These are phyloP conservation scores for Ascocoryne sarcoides DNA, from an alignment of 2,329 filamentous ascomycete species.

Conservation along the genomic window DNA sequence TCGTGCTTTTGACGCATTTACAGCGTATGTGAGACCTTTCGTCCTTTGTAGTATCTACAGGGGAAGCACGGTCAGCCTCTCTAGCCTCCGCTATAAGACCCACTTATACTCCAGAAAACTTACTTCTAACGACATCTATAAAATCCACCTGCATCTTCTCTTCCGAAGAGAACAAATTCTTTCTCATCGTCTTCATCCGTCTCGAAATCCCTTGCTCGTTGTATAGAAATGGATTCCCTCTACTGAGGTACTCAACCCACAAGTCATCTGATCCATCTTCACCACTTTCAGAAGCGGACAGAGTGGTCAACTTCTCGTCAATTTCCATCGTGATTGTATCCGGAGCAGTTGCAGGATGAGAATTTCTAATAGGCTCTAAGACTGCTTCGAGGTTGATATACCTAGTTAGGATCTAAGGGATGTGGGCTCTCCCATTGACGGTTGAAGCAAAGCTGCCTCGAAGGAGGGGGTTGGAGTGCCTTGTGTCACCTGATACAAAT, in stretches of 20 bases:
- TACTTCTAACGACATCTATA: constrained; percentile 1
- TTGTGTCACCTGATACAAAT: too few relatives aligned
- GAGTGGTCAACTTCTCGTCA: too few relatives aligned
- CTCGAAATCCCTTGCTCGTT: not conserved
- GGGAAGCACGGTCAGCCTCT: not conserved
- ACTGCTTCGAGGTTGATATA: too few relatives aligned
- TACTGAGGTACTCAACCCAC: not conserved
- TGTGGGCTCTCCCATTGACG: too few relatives aligned
- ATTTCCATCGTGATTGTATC: too few relatives aligned
- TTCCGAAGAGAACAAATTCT: constrained; percentile 2
- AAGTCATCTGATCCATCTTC: too few relatives aligned
- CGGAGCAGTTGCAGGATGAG: too few relatives aligned
- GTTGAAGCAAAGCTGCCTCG: too few relatives aligned
- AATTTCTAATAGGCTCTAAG: too few relatives aligned
- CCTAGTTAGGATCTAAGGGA: too few relatives aligned
- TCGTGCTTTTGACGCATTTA: not conserved
- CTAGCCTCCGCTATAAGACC: not conserved
- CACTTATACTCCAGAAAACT: not conserved
- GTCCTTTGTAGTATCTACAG: not conserved
- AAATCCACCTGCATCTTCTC: constrained; percentile 7
- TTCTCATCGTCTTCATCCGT: constrained; percentile 1
- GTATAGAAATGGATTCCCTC: not conserved
- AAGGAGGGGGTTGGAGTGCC: too few relatives aligned
- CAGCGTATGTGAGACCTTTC: not conserved
- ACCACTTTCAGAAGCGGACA: too few relatives aligned